Conservation (phyloP, 257 asterid species). For the Nicotiana undulata region DNA sequence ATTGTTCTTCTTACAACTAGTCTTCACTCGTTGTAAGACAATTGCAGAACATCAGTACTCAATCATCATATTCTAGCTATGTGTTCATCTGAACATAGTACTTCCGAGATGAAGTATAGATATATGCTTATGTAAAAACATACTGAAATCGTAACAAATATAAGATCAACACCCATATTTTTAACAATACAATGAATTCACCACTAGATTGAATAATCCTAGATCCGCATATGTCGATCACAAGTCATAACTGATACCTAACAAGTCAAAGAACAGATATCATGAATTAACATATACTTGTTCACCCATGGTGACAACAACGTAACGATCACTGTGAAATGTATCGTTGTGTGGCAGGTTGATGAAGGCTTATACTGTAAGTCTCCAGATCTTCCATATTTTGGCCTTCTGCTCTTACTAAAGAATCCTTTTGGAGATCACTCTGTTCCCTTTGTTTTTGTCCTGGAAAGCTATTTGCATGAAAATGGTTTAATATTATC, state of each 20-base stretch:
- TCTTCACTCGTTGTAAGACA: slow-evolving; percentile 54
- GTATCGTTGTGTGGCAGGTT: slow-evolving; percentile 72
- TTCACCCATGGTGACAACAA: slow-evolving; percentile 44
- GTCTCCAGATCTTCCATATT: background rate
- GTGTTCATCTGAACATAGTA: no score
- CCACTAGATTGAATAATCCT: no score
- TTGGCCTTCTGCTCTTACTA: background rate
- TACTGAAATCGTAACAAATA: no score
- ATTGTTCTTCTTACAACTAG: slow-evolving; percentile 51
- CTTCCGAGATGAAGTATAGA: no score
- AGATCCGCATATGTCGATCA: no score
- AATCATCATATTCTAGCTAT: no score
- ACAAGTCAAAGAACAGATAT: no score
- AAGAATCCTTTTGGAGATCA: background rate
- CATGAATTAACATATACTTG: slow-evolving; percentile 30
- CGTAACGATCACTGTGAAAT: slow-evolving; percentile 72
- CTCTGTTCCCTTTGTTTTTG: background rate
- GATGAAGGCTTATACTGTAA: background rate
- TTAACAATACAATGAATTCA: no score
- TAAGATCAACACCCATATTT: no score
- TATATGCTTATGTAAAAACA: no score
- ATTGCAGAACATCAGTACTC: background rate
- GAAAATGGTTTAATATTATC: background rate
- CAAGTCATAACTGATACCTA: no score
- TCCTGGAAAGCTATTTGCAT: background rate